Evolutionary conservation across 176 grass and related monocot species (phyloP).

Genomic region (sorghum (Sorghum bicolor)): DNA sequence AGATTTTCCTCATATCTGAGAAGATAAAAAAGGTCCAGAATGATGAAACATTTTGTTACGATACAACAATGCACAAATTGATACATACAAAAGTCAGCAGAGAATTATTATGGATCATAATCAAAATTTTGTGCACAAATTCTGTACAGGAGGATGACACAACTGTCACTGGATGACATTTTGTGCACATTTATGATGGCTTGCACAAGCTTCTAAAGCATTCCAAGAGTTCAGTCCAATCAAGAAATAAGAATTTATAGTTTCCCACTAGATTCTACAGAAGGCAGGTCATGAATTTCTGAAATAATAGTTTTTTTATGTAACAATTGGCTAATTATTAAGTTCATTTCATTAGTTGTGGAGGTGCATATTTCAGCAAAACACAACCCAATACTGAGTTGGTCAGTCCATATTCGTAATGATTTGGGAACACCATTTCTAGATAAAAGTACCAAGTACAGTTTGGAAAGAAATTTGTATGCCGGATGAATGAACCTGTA

Average conservation of each 20-base stretch:
- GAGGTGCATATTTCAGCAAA: neutral
- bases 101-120: constrained; percentile 6
- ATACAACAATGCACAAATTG: neutral
- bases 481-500: neutral
- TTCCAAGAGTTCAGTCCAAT: neutral
- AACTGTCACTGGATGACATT: constrained; percentile 3
- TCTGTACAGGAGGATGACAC: constrained; percentile 13
- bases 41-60: neutral
- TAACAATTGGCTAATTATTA: neutral
- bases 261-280: neutral
- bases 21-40: constrained; percentile 14
- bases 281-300: neutral
- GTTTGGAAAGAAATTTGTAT: constrained; percentile 1
- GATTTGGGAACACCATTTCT: neutral
- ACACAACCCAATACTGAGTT: neutral
- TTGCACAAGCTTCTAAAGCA: constrained; percentile 4
- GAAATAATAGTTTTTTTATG: neutral
- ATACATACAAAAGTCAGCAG: neutral
- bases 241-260: neutral
- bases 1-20: constrained; percentile 97
- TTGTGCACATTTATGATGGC: neutral
- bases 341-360: neutral
- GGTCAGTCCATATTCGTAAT: neutral
- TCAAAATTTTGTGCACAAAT: neutral
- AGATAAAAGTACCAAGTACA: constrained; percentile 16